Evolutionary conservation across 441 rosid genomes (phyloP), one percentile per base, ranked within the genome.

Genomic region (Adansonia madagascariensis): DNA sequence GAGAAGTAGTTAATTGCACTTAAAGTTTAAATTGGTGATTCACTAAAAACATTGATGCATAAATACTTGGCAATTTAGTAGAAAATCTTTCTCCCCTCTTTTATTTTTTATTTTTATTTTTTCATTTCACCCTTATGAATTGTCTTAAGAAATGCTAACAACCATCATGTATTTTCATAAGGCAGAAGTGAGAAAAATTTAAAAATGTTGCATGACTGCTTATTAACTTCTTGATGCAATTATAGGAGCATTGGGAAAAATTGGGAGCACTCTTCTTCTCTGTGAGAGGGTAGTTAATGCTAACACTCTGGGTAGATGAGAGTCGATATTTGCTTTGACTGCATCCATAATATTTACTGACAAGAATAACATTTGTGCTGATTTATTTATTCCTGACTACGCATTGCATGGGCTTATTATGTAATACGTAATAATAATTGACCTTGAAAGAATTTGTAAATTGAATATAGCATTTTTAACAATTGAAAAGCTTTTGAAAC

Each of bases 1-100:
- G 12, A 8, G 74, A 50, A 70, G 15, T 80, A 61, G 35, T 49
- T 77, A 56, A 73, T 71, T 69, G 12, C 59, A 17, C 8, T 59
- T 35, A 20, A 22, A 50, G 18, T 7, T 47, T 69, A 14, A 59
- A 60, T 61, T 39, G 57, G 75, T 69, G 64, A 14, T 52, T 76
- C 70, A 43, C 75, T 74, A n/a, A 27, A 61, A 41, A n/a, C 11
- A 61, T 22, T n/a, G 39, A 24, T 39, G 62, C 64, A 60, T 52
- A 46, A 17, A 46, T 2, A 17, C 69, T 27, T 22, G 44, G n/a
- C 50, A 31, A 46, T 50, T n/a, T 61, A 4, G 61, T 17, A 39
- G 69, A 56, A 63, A 50, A 31, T 35, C 31, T 44, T 44, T 57
- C 46, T 61, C 20, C 15, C 60, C 55, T 14, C 41, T 20, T 24